Evolutionary conservation across 2,329 filamentous ascomycete genomes (phyloP), one percentile per base, ranked within the genome.

Genomic region (Cryphonectria radicalis): DNA sequence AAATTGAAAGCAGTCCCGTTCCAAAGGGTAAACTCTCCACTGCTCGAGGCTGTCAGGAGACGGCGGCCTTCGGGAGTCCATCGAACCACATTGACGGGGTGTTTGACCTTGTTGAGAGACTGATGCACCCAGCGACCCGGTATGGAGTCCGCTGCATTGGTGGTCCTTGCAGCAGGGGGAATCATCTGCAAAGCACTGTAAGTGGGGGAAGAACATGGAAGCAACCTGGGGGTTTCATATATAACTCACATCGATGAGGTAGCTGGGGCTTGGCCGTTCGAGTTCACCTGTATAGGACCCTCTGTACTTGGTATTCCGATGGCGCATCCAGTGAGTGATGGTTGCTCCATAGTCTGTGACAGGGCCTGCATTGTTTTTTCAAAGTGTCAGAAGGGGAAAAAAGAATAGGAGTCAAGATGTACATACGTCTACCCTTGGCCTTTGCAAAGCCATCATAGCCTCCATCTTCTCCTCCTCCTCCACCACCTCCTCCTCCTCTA

Each of bases 1-100:
- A 99, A 99, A 81, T 99, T 98, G 88, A 99, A 99, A 35, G 94
- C 95, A 60, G 95, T 98, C 74, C 96, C 96, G 80, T 99, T 99
- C 96, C 96, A 99, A 4, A 99, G 83, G 55, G 97, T 99, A 78
- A 99, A 99, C 80, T 99, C 96, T 78, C 96, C 96, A 80, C 95
- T 98, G 75, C 94, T 97, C 0, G 95, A 97, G 32, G 94, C 96
- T 0, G 96, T 98, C 79, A 99, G 87, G 70, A 99, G 84, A 75
- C 96, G 88, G 73, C 96, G 91, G 40, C 96, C 96, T 81, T 99
- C 96, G 8, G 96, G 96, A 22, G 97, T 99, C 96, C 96, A 99
- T 80, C 94, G 90, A 57, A 99, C 95, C 11, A 98, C 93, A 74
- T 98, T 98, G 78, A 99, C 93, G 1, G 96, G 96, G 76, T 98